Conservation (phyloP, 2,329 filamentous ascomycete genomes). For the Harringtonia aguacate region DNA sequence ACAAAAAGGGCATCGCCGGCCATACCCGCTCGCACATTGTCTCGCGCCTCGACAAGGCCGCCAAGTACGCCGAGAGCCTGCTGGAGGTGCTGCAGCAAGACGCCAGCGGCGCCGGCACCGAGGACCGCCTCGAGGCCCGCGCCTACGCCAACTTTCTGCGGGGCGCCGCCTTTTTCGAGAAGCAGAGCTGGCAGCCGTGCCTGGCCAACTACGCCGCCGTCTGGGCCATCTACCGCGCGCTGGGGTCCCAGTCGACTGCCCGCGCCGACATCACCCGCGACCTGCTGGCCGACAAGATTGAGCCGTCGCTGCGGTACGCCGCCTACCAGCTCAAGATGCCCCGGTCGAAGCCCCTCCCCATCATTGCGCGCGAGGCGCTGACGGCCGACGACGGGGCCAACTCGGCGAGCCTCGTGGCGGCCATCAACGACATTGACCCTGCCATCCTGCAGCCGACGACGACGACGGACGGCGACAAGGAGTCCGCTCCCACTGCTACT, state of each 20-base stretch:
- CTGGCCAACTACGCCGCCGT: conserved; percentile 65
- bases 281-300: conserved; percentile 73
- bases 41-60: conserved; percentile 74
- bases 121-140: conserved; percentile 72
- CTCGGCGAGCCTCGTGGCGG: conserved; percentile 48
- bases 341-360: conserved; percentile 69
- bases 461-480: conserved; percentile 29
- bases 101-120: conserved; percentile 53
- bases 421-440: conserved; percentile 62
- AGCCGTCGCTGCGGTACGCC: conserved; percentile 88
- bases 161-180: conserved; percentile 76
- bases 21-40: conserved; percentile 79
- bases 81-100: conserved; percentile 55
- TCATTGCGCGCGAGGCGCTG: conserved; percentile 72
- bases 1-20: conserved; percentile 69
- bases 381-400: conserved; percentile 53
- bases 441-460: conserved; percentile 48
- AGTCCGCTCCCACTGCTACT: conserved; percentile 12
- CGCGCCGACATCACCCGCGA: conserved; percentile 78
- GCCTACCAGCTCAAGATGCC: conserved; percentile 87
- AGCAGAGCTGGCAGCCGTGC: conserved; percentile 73
- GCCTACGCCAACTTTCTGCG: conserved; percentile 71
- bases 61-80: conserved; percentile 53
- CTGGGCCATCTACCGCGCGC: conserved; percentile 70
- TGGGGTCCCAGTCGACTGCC: conserved; percentile 46